phyloP scores from a whole-genome alignment of 768 basidiomycete species.

The Tricholoma furcatifolium region DNA sequence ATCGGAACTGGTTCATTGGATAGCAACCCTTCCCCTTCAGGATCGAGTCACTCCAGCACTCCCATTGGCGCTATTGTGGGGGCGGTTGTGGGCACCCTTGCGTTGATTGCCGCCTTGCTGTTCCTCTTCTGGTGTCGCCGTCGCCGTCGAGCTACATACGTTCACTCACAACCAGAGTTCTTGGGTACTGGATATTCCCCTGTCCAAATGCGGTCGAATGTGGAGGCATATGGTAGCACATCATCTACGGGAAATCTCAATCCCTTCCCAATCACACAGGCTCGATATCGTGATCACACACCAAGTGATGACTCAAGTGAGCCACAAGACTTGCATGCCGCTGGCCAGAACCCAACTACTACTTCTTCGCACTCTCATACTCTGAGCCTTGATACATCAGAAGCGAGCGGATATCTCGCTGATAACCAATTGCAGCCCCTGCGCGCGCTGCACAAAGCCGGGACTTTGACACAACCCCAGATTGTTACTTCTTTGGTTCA shows the following conservation, averaged over 20 bases:
- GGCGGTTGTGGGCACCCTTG: constrained; percentile 9
- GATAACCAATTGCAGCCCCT: background rate
- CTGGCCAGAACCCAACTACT: background rate
- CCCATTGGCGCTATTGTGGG: constrained; percentile 13
- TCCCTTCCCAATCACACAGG: background rate
- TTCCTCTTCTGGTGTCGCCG: constrained; percentile 4
- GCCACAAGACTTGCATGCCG: background rate
- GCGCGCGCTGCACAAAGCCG: constrained; percentile 1
- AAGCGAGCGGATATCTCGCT: background rate
- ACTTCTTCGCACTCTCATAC: background rate
- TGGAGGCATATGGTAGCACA: too few relatives aligned
- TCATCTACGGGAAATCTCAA: background rate
- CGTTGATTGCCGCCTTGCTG: background rate
- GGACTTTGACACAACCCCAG: background rate
- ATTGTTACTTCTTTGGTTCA: background rate
- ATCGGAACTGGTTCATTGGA: background rate
- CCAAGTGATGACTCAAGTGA: background rate
- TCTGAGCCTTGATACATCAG: background rate
- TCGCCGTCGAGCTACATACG: background rate
- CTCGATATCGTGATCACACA: background rate
- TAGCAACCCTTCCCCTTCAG: background rate
- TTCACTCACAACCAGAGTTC: background rate
- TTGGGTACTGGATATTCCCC: background rate
- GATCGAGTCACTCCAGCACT: background rate
- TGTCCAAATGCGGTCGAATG: background rate